Percentiles rank a stretch among this genome's conserved stretches.
phyloP scores from a whole-genome alignment of 768 basidiomycete genomes.

The Phaeotremella skinneri region DNA sequence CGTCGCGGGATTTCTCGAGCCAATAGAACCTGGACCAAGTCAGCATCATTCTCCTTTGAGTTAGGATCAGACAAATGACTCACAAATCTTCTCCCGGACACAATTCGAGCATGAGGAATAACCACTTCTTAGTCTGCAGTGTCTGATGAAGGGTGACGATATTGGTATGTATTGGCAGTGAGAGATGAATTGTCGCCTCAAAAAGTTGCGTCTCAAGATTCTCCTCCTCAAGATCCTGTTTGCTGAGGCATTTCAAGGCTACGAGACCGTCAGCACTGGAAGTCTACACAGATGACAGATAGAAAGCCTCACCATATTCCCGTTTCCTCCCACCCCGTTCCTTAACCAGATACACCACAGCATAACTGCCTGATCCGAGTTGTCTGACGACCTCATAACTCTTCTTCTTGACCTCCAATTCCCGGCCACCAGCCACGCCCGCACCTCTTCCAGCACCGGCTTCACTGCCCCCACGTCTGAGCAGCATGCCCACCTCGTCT shows the following conservation, averaged over 20 bases:
- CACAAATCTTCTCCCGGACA: constrained; percentile 90
- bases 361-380: constrained; percentile 86
- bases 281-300: constrained; percentile 57
- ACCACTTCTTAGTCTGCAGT: constrained; percentile 83
- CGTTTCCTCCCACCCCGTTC: constrained; percentile 45
- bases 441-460: constrained; percentile 22
- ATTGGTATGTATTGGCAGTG: constrained; percentile 81
- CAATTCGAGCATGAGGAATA: constrained; percentile 89
- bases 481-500: constrained; percentile 26
- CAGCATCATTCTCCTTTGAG: neutral
- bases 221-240: constrained; percentile 85
- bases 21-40: constrained; percentile 71
- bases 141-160: constrained; percentile 92
- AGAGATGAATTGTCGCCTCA: constrained; percentile 94
- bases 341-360: constrained; percentile 83
- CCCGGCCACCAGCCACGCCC: neutral
- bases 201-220: constrained; percentile 83
- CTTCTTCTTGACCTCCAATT: constrained; percentile 24
- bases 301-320: constrained; percentile 52
- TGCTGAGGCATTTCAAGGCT: constrained; percentile 95
- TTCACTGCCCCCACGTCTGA: constrained; percentile 41
- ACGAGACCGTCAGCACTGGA: constrained; percentile 57
- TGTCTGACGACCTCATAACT: constrained; percentile 76
- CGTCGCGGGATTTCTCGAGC: constrained; percentile 88
- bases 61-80: constrained; percentile 9